These are phyloP conservation scores for Silene coronaria DNA, from an alignment of 179 eudicot genomes.

Conservation along the genomic window DNA sequence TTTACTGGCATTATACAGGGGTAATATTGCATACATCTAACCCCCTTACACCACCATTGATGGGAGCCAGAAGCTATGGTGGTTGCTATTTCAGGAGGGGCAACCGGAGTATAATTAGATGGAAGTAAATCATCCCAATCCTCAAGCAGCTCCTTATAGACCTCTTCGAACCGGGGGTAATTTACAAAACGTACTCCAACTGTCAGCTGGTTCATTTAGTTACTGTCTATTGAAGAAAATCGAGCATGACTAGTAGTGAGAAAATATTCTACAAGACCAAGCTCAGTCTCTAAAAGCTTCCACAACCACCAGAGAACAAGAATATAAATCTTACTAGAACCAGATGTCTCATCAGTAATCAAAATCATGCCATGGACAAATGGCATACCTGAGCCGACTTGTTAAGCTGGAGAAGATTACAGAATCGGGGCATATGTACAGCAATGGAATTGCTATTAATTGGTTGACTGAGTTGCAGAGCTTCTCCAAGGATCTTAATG, in stretches of 20 bases:
- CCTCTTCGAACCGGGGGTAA: slow-evolving; percentile 15
- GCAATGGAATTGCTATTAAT: slow-evolving; percentile 93
- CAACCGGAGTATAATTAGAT: slow-evolving; percentile 83
- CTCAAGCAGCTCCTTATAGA: slow-evolving; percentile 86
- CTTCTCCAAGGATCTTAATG: slow-evolving; percentile 95
- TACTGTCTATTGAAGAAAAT: background rate
- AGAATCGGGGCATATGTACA: slow-evolving; percentile 96
- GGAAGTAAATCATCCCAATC: slow-evolving; percentile 98
- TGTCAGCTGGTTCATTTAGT: background rate
- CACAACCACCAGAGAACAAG: background rate
- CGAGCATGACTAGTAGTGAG: background rate
- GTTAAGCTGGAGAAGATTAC: slow-evolving; percentile 95
- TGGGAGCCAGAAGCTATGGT: slow-evolving; percentile 45
- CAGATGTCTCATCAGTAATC: background rate
- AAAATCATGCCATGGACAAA: background rate
- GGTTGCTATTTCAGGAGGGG: slow-evolving; percentile 93
- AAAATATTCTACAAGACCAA: background rate
- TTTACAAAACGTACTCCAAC: background rate
- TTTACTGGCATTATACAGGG: no score
- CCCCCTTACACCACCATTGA: background rate
- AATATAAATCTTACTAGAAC: background rate
- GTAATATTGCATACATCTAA: background rate
- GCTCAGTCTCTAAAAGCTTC: background rate
- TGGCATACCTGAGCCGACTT: slow-evolving; percentile 86
- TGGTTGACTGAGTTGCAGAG: slow-evolving; percentile 91